A percentile compares a stretch with the other conserved stretches of the same genome.
phyloP scores from a whole-genome alignment of 768 basidiomycete species.

The Candolleomyces aberdarensis region DNA sequence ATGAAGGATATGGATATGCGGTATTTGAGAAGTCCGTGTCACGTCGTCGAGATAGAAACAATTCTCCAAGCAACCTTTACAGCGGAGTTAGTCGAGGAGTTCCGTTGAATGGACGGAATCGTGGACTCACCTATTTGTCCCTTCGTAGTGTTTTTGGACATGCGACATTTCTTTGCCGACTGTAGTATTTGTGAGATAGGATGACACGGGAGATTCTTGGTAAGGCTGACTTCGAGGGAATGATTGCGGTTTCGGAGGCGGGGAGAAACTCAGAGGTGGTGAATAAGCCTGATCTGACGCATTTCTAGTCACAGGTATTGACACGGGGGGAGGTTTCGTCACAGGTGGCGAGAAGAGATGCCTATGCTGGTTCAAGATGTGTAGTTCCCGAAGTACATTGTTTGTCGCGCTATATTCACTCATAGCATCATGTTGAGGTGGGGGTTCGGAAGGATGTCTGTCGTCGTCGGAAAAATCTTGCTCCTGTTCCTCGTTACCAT shows the following conservation, averaged over 20 bases:
- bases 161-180: conserved; percentile 37
- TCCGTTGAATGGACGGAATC: conserved; percentile 1
- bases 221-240: background rate
- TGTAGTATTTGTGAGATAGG: conserved; percentile 1
- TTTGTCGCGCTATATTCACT: conserved; percentile 61
- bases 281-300: background rate
- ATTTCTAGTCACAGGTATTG: conserved; percentile 4
- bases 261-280: background rate
- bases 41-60: conserved; percentile 62
- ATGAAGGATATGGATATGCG: conserved; percentile 2
- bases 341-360: conserved; percentile 37
- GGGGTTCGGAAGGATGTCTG: conserved; percentile 12
- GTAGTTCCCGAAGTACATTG: conserved; percentile 65
- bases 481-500: conserved; percentile 31
- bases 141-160: conserved; percentile 60
- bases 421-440: conserved; percentile 14
- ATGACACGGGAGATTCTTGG: background rate
- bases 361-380: conserved; percentile 65
- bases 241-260: background rate
- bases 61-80: conserved; percentile 60
- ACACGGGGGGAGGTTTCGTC: background rate
- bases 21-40: conserved; percentile 29
- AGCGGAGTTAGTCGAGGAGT: background rate
- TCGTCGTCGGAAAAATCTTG: conserved; percentile 19
- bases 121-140: conserved; percentile 52